Evolutionary conservation across 208 protist genomes (phyloP).

Genomic region (Wallacemonas sp.): DNA sequence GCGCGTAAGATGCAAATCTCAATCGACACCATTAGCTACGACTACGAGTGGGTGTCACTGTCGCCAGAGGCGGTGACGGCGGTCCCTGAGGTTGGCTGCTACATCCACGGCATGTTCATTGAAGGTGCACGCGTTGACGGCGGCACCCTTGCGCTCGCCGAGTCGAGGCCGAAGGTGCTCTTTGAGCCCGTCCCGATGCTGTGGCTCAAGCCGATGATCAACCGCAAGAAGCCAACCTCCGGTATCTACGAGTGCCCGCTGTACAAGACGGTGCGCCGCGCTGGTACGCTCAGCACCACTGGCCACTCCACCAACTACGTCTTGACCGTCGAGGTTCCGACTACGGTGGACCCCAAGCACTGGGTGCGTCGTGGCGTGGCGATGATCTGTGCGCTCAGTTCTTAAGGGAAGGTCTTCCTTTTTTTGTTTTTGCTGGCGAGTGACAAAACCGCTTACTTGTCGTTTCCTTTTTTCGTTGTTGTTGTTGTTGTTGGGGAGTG

Average conservation of each 20-base stretch:
- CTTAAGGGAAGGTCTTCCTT: conserved; percentile 35
- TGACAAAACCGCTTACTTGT: no score
- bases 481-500: no score
- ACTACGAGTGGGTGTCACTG: conserved; percentile 79
- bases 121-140: conserved; percentile 91
- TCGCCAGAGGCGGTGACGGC: conserved; percentile 45
- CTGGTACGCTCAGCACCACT: conserved; percentile 96
- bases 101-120: conserved; percentile 96
- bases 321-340: conserved; percentile 94
- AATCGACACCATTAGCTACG: conserved; percentile 95
- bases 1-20: conserved; percentile 92
- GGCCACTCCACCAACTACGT: conserved; percentile 99
- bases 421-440: no score
- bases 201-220: conserved; percentile 90
- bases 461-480: no score
- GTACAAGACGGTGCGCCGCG: conserved; percentile 97
- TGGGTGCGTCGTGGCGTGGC: conserved; percentile 96
- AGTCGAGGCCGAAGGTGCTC: conserved; percentile 94
- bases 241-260: conserved; percentile 83
- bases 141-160: conserved; percentile 61
- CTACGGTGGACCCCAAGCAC: conserved; percentile 81
- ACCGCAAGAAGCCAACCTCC: conserved; percentile 61
- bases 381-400: conserved; percentile 79
- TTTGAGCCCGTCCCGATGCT: conserved; percentile 93
- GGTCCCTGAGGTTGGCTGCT: conserved; percentile 84